phyloP scores from a whole-genome alignment of 2,329 filamentous ascomycete species.

The Pezicula rhizophila region DNA sequence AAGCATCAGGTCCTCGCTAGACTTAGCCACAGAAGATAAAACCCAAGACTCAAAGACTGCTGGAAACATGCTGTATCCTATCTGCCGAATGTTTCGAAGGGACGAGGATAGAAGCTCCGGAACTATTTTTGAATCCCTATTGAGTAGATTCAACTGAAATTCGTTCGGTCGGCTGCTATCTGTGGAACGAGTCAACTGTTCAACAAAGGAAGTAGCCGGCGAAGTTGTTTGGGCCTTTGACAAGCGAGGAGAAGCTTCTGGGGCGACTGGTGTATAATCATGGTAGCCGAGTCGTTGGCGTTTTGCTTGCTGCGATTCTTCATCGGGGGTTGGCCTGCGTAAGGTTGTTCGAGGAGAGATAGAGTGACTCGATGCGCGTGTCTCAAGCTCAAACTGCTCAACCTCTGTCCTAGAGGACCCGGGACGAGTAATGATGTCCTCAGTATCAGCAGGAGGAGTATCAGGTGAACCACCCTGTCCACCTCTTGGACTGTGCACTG shows the following conservation, averaged over 20 bases:
- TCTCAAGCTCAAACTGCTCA: conserved; percentile 22
- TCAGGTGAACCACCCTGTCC: conserved; percentile 27
- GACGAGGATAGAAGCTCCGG: conserved; percentile 48
- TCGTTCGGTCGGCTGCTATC: conserved; percentile 17
- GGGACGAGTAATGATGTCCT: conserved; percentile 22
- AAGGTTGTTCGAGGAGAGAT: conserved; percentile 21
- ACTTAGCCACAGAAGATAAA: conserved; percentile 37
- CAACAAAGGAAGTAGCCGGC: conserved; percentile 15
- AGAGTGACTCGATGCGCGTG: conserved; percentile 19
- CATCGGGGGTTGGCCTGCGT: conserved; percentile 21
- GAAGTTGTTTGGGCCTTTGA: conserved; percentile 17
- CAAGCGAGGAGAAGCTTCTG: conserved; percentile 22
- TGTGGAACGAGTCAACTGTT: conserved; percentile 8
- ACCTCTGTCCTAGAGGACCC: conserved; percentile 22
- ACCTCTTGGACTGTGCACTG: conserved; percentile 24
- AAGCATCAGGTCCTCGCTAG: conserved; percentile 50
- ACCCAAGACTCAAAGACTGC: conserved; percentile 49
- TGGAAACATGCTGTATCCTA: conserved; percentile 51
- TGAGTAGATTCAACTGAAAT: conserved; percentile 42
- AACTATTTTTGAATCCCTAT: conserved; percentile 41
- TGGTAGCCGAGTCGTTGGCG: conserved; percentile 24
- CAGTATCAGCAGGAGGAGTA: conserved; percentile 26
- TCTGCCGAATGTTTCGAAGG: conserved; percentile 49
- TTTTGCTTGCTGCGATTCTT: conserved; percentile 23
- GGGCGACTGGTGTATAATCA: conserved; percentile 25